Evolutionary conservation across 2,329 filamentous ascomycete species (phyloP).

Genomic region (Ramularia endophylla): DNA sequence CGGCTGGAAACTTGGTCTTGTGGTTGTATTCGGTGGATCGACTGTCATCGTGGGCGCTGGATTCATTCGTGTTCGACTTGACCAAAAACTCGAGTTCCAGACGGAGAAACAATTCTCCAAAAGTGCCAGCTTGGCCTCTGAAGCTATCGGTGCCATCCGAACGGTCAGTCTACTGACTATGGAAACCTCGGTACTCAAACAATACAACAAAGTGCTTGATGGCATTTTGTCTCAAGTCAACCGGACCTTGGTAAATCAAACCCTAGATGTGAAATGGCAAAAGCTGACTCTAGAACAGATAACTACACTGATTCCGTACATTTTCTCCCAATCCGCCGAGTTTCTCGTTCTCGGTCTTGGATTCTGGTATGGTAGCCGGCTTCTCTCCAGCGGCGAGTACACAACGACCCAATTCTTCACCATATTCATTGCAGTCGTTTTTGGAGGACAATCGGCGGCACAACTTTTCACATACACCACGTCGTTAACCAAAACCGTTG

Average conservation of each 20-base stretch:
- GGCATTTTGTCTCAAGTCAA: conserved; percentile 18
- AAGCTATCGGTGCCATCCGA: conserved; percentile 31
- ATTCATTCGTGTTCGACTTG: conserved; percentile 30
- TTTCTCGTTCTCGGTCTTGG: conserved; percentile 30
- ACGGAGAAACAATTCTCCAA: conserved; percentile 27
- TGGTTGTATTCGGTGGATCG: conserved; percentile 30
- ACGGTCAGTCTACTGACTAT: conserved; percentile 30
- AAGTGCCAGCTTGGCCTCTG: conserved; percentile 32
- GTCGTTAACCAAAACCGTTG: conserved; percentile 31
- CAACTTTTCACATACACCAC: conserved; percentile 58
- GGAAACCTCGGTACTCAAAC: conserved; percentile 3
- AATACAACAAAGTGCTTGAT: conserved; percentile 19
- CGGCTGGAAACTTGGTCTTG: conserved; percentile 34
- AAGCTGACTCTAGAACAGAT: neutral
- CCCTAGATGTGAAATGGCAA: no score
- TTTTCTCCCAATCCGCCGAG: conserved; percentile 30
- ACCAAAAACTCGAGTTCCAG: conserved; percentile 28
- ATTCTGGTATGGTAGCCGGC: conserved; percentile 32
- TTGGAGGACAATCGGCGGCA: conserved; percentile 62
- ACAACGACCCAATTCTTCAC: conserved; percentile 46
- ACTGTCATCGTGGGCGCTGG: conserved; percentile 31
- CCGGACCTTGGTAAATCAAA: conserved; percentile 5
- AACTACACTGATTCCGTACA: conserved; percentile 24
- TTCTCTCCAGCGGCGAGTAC: conserved; percentile 31
- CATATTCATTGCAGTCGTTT: conserved; percentile 56